phyloP scores from a whole-genome alignment of 2,329 filamentous ascomycete genomes.

The Fusarium papillatum region DNA sequence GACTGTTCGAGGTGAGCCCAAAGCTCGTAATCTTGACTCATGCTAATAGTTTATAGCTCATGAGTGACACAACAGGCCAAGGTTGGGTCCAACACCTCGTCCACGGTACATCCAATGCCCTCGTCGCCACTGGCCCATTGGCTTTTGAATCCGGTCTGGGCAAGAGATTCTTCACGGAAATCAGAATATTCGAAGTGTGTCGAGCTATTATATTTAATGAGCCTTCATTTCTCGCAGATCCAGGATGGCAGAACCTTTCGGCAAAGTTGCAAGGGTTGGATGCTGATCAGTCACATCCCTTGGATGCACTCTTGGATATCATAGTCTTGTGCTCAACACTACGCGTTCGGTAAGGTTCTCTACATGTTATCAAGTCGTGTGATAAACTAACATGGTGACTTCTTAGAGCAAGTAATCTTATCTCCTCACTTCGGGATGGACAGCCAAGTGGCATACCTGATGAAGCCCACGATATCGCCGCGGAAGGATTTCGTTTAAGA shows the following conservation, averaged over 20 bases:
- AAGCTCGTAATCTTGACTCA: fast-evolving
- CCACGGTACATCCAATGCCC: slow-evolving; percentile 48
- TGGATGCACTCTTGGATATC: slow-evolving; percentile 47
- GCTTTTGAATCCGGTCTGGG: slow-evolving; percentile 39
- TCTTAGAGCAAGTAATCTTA: slow-evolving; percentile 6
- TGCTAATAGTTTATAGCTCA: slow-evolving; percentile 39
- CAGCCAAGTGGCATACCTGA: fast-evolving
- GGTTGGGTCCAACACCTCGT: slow-evolving; percentile 52
- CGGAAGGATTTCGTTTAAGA: slow-evolving; percentile 37
- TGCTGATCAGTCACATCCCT: fast-evolving
- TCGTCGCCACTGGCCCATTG: slow-evolving; percentile 46
- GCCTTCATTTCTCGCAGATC: slow-evolving; percentile 40
- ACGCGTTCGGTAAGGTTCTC: slow-evolving; percentile 34
- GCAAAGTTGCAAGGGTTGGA: neutral
- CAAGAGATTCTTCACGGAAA: slow-evolving; percentile 46
- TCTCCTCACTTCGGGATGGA: neutral
- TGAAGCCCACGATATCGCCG: slow-evolving; percentile 13
- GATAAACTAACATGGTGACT: neutral
- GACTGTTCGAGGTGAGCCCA: slow-evolving; percentile 49
- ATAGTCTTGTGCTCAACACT: slow-evolving; percentile 48
- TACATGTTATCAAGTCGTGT: fast-evolving
- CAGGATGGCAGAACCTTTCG: slow-evolving; percentile 40
- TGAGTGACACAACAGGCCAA: slow-evolving; percentile 47
- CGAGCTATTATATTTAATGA: slow-evolving; percentile 49
- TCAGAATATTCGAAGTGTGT: slow-evolving; percentile 49